Evolutionary conservation across 192 early-diverging fungal species (phyloP), one percentile per base, ranked within the genome.

Genomic region (Umbelopsis ramanniana): DNA sequence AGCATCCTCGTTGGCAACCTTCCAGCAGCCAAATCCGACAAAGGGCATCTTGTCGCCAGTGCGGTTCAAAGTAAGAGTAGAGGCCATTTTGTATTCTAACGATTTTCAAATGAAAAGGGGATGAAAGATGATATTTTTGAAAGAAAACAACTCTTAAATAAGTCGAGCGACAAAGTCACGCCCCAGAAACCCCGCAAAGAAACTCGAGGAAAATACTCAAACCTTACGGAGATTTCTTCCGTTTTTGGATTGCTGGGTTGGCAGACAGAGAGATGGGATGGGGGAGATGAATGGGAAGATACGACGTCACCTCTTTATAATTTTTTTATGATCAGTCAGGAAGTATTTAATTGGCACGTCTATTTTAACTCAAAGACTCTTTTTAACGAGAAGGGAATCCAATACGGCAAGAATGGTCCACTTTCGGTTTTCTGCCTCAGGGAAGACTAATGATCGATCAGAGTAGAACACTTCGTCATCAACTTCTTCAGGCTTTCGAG

Each of bases 401-500:
- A 94, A 86, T 12, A 94, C 93, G 2, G 96, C 91, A 72, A 99
- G 80, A 70, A 96, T 97, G 7, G 98, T 98, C 91, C 96, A 98
- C 79, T 99, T 99, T 77, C 98, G 89, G 87, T 99, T 98, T 82
- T 99, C 97, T 8, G 97, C 98, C 78, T 99, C 97, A 68, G 89
- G 91, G 85, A 95, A 99, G 29, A 98, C 96, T 19, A 98, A 82
- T 7, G 98, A 99, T 66, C 92, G 91, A 26, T 90, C 84, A 22
- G 91, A 91, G 69, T 95, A 95, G 77, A 98, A 97, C 35, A 99
- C 80, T 74, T 96, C 94, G 77, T 99, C 98, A 63, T 95, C 92
- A 26, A 99, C 98, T 81, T 99, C 98, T 74, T 99, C 95, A 6
- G 81, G 85, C 81, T 99, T 99, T 21, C 98, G 86, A 2, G 98